These are phyloP conservation scores for Ajuga reptans DNA, from an alignment of 305 asterid species.

Conservation along the genomic window DNA sequence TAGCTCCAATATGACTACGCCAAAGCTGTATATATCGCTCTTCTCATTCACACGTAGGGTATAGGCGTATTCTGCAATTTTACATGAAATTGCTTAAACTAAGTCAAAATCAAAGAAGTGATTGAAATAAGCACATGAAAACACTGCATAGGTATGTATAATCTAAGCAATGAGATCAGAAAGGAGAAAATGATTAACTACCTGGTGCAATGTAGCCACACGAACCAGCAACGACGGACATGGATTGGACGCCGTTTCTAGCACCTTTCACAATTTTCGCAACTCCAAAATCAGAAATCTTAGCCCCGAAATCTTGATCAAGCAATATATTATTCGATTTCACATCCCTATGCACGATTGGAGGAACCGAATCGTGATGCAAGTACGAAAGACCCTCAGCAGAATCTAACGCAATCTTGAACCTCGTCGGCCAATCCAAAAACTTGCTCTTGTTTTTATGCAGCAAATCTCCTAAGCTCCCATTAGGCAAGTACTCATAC, in stretches of 20 bases:
- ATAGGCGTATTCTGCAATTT: constrained; percentile 59
- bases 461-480: constrained; percentile 73
- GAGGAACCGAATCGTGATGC: constrained; percentile 85
- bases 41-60: constrained; percentile 72
- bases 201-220: constrained; percentile 96
- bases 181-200: background rate
- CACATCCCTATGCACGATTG: constrained; percentile 76
- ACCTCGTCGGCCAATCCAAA: constrained; percentile 64
- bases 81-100: background rate
- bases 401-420: constrained; percentile 62
- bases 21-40: constrained; percentile 79
- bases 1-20: constrained; percentile 62
- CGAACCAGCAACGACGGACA: constrained; percentile 79
- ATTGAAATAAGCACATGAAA: no score
- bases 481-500: constrained; percentile 76
- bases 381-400: constrained; percentile 84
- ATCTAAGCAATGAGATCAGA: background rate
- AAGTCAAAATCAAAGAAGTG: no score
- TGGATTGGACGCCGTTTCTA: constrained; percentile 38
- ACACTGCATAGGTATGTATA: no score
- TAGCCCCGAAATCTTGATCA: constrained; percentile 53
- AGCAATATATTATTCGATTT: constrained; percentile 69
- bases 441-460: constrained; percentile 35
- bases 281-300: constrained; percentile 82
- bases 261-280: constrained; percentile 44